A percentile compares a stretch with the other conserved stretches of the same genome.
Evolutionary conservation across 345 rosid species (phyloP).

Genomic region (Populus nigra): DNA sequence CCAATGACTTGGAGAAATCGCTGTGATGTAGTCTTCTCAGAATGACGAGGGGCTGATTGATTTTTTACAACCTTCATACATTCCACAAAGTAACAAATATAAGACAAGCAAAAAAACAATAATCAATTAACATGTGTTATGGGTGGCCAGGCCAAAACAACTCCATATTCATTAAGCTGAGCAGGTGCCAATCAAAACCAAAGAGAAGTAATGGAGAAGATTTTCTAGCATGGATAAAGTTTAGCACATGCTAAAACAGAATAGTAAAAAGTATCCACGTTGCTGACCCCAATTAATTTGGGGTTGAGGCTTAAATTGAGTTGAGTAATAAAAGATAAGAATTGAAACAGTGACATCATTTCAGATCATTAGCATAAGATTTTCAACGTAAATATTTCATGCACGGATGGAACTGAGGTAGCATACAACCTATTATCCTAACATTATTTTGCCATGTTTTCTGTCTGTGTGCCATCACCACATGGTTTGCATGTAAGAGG

Average conservation of each 20-base stretch:
- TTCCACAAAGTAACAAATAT: constrained; percentile 18
- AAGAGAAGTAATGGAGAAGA: background rate
- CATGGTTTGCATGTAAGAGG: background rate
- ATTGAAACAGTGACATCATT: background rate
- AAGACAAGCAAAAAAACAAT: constrained; percentile 5
- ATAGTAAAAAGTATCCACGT: background rate
- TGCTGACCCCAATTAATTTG: background rate
- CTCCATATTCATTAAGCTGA: background rate
- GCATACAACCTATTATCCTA: background rate
- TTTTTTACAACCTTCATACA: constrained; percentile 52
- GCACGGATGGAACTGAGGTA: background rate
- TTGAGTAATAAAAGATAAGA: background rate
- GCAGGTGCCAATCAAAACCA: background rate
- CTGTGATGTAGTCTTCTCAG: constrained; percentile 57
- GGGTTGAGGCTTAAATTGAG: background rate
- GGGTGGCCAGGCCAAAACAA: background rate
- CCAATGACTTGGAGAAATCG: constrained; percentile 90
- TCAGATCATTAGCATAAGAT: background rate
- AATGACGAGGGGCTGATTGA: constrained; percentile 57
- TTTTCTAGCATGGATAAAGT: background rate
- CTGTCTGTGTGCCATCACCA: background rate
- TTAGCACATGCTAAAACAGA: background rate
- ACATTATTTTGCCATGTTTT: background rate
- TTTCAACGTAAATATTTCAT: background rate
- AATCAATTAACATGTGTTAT: background rate